Base-by-base conservation (phyloP, 352 stramenopile species). In the Globisporangium parvum region DNA sequence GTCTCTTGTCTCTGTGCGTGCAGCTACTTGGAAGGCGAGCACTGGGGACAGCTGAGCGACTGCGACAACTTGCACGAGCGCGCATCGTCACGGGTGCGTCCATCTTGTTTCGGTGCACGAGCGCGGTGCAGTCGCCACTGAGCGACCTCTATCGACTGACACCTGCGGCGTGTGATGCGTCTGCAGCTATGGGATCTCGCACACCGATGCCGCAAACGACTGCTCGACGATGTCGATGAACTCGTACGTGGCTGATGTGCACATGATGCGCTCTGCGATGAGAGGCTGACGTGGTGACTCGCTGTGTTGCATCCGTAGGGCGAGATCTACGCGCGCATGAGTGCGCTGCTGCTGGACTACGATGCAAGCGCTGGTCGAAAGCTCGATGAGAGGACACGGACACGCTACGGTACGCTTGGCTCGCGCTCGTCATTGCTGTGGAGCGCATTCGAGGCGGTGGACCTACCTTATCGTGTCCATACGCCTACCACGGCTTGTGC, bases 111-210 rank as follows among this genome's bases (percentile, higher is more conserved):
- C 41, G 4, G 24, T 40, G 42, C 45, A 46, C 53, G 31, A 33
- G 21, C 33, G 9, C 8, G 6, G 39, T 20, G 15, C 44, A 26
- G 6, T 31, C 26, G 26, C 26, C 26, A 31, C 6, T 6, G 26
- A 31, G 3, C 9, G 41, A 12, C 20, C 14, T 39, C 18, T 2
- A 20, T 8, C 0, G 37, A 44, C 3, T 42, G 14, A 35, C 15
- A 10, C 20, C 1, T 46, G 4, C 42, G 5, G 5, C 42, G 33
- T 23, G 49, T 60, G 26, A 1, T 49, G 47, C 15, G 2, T 51
- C n/a, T 8, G 31, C 46, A 89, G 80, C 53, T 91, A 24, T 88
- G 77, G 74, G 78, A 89, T 28, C 62, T 89, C 31, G 80, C 81
- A 39, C 80, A 91, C 60, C 73, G 78, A 47, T 87, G 73, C 57